Percentiles rank a stretch among this genome's conserved stretches.
phyloP scores from a whole-genome alignment of 495 filamentous ascomycete species.

The Penicillium pancosmium region DNA sequence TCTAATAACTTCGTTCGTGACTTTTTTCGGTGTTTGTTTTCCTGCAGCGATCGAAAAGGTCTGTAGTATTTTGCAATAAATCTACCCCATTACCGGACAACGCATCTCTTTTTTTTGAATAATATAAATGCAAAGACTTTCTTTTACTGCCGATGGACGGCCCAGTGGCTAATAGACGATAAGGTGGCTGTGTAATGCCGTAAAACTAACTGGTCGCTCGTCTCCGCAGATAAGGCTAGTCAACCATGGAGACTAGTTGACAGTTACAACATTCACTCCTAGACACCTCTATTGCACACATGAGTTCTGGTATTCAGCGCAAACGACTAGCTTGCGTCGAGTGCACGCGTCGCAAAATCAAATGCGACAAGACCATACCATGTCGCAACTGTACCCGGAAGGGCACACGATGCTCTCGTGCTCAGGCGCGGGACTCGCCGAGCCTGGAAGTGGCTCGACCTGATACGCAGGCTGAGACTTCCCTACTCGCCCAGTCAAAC shows the following conservation, averaged over 20 bases:
- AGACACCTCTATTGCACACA: background rate
- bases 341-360: constrained; percentile 33
- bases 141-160: too few species aligned
- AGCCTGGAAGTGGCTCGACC: constrained; percentile 10
- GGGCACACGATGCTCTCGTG: constrained; percentile 16
- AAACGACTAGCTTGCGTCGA: constrained; percentile 32
- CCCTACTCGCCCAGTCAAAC: constrained; percentile 7
- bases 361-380: constrained; percentile 33
- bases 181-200: constrained; percentile 10
- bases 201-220: constrained; percentile 3
- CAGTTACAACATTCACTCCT: background rate
- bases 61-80: too few species aligned
- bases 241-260: background rate
- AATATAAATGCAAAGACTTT: too few species aligned
- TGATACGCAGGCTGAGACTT: constrained; percentile 1
- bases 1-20: too few species aligned
- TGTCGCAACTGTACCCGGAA: constrained; percentile 32
- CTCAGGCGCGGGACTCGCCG: constrained; percentile 22
- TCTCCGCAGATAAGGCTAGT: constrained; percentile 16
- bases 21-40: too few species aligned
- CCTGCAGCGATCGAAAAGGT: too few species aligned
- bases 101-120: too few species aligned
- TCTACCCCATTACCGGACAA: too few species aligned
- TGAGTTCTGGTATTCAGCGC: constrained; percentile 22
- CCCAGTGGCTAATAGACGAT: background rate